Base-by-base conservation (phyloP, 1,284 basidiomycete genomes). In the Farysia itapuensis region DNA sequence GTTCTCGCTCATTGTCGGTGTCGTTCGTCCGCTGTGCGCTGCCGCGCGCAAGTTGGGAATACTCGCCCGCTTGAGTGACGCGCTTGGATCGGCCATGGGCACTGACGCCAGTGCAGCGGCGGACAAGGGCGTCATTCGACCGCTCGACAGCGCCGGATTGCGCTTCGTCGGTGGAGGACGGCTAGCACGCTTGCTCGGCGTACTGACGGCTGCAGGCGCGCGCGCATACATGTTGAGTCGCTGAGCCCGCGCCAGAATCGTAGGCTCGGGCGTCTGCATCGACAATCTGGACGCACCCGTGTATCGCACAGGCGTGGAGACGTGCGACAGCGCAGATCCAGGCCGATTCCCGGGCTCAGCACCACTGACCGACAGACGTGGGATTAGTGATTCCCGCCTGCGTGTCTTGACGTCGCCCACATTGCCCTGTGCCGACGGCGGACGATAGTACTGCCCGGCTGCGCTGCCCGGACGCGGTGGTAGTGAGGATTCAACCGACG, bases 201-300 rank as follows among this genome's bases (percentile, higher is more conserved):
- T 52, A 12, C 22, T 23, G 13, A 18, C 30, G 1, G 44, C 48
- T 19, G 70, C 61, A 7, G 63, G 58, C 15, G 60, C 49, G 18
- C 53, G 42, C 11, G 57, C 53, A 35, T 66, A 73, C 56, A 72
- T 54, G 38, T 50, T 64, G 31, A 73, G 39, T 8, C 69, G 39
- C 38, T 69, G 58, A 13, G 56, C 70, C 6, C 69, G 40, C 9
- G 69, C 69, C 12, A 64, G 58, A 14, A 73, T 64, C 9, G 52
- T 58, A 3, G 70, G 70, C 21, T 73, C 70, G 9, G 70, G 70
- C 26, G 70, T 73, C 46, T 71, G 68, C 70, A 72, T 70, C 30
- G 43, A 59, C 30, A 49, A 13, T 13, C 70, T 51, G 28, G 57
- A 66, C 8, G 57, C 56, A 2, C 64, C 60, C 12, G 42, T 39